These are phyloP conservation scores for Thalia dealbata DNA, from an alignment of 176 grass and related monocot species.

Conservation along the genomic window DNA sequence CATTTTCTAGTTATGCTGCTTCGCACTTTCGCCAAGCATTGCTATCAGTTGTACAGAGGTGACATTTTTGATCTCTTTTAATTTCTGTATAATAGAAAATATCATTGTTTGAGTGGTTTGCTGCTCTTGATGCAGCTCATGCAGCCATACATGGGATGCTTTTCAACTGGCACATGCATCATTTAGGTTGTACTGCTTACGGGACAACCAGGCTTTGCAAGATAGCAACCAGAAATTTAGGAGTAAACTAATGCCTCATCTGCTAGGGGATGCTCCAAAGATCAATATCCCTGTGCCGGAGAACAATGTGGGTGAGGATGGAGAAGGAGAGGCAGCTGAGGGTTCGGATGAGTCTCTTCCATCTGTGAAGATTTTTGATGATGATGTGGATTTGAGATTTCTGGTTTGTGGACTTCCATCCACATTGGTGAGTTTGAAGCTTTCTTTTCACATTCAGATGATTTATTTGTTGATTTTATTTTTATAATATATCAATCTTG, in stretches of 20 bases:
- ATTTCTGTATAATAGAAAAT: background rate
- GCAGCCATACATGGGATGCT: constrained; percentile 96
- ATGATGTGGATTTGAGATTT: constrained; percentile 69
- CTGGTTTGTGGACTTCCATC: constrained; percentile 79
- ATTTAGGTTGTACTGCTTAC: constrained; percentile 64
- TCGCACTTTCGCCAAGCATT: constrained; percentile 92
- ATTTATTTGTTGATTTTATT: constrained; percentile 14
- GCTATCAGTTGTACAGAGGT: constrained; percentile 93
- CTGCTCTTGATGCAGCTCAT: constrained; percentile 49
- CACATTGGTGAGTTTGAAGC: constrained; percentile 35
- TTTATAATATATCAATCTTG: background rate
- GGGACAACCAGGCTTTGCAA: constrained; percentile 65
- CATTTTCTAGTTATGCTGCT: constrained; percentile 74
- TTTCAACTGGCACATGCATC: constrained; percentile 98
- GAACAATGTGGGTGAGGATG: constrained; percentile 32
- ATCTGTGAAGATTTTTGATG: constrained; percentile 77
- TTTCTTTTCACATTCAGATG: background rate
- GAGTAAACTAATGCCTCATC: constrained; percentile 67
- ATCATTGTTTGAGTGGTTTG: constrained; percentile 13
- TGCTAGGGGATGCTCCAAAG: constrained; percentile 85
- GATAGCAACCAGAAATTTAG: constrained; percentile 32
- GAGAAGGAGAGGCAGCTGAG: constrained; percentile 53
- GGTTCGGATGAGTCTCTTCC: constrained; percentile 15
- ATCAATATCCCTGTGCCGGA: constrained; percentile 55
- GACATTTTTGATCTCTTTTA: constrained; percentile 4